Base-by-base conservation (phyloP, 768 basidiomycete genomes). In the Amanita rimosa region DNA sequence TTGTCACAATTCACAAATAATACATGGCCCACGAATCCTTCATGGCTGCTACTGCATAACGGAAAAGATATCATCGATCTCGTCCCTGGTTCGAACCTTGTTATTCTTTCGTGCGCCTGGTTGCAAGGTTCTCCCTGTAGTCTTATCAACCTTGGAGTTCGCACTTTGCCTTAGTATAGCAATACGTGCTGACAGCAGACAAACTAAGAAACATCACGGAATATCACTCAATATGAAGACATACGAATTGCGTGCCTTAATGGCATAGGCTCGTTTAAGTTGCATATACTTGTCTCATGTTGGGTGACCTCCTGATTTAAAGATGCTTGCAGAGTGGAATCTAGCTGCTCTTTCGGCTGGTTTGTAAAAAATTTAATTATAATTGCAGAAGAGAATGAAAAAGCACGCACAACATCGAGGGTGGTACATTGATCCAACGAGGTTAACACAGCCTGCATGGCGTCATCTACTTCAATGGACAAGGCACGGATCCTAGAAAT, bases 31-130 rank as follows among this genome's bases (percentile, higher is more conserved):
- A n/a, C n/a, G n/a, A n/a, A n/a, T n/a, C n/a, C n/a, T n/a, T n/a
- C n/a, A n/a, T n/a, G n/a, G n/a, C n/a, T 24, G 22, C 22, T 24
- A 43, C 4, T 43, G 10, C 21, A 22, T 35, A 8, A n/a, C 40
- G 13, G 40, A 43, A 41, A 49, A 49, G 3, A 85, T 83, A n/a
- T 73, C 74, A 53, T 85, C 83, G 33, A 85, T 85, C 56, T 83
- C 83, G 54, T 85, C 73, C 58, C 67, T 74, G 52, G 63, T 11
- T 29, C 11, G 29, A 3, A 29, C 68, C 54, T 66, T 68, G 51
- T 62, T 67, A 53, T 65, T 70, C 48, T 53, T 57, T 37, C 51
- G 40, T 27, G 10, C 16, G 16, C 26, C 13, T 3, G 38, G 46
- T 50, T 52, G 39, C n/a, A 48, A 17, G 11, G 16, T 24, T 19